Base-by-base conservation (phyloP, 257 asterid genomes). In the Solanum chmielewskii region DNA sequence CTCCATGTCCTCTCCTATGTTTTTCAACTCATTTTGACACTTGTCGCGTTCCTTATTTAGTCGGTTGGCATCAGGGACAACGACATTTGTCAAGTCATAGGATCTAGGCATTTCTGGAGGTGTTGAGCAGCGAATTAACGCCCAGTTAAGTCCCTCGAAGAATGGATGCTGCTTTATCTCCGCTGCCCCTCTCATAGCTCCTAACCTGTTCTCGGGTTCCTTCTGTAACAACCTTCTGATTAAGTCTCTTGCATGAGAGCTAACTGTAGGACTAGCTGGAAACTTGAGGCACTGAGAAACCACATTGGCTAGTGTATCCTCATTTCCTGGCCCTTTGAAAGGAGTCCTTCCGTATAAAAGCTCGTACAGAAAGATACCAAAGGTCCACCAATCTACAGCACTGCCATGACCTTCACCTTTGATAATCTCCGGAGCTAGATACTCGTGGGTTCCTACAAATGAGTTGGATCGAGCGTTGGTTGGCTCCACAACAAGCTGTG, bases 381-480 rank as follows among this genome's bases (percentile, higher is more conserved):
- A 37, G 4, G 98, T 94, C 98, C 98, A 94, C 98, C 98, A 94
- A 74, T 94, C 98, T 27, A 94, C 98, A 2, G 96, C 94, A 29
- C 92, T 94, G 10, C 98, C 98, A 62, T 94, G 98, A 3, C 98
- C 96, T 83, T 94, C 98, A 0, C 95, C 98, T n/a, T 94, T 92
- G 69, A 94, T 93, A 7, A 94, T 91, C 93, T 94, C 98, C 10
- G 98, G 98, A 25, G 98, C 98, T 76, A 94, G 41, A 86, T 94
- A 94, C 92, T 94, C 97, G 41, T 94, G 97, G 27, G 96, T 94
- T 85, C 97, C 95, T 0, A 94, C 98, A 10, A 94, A 94, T 3
- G 98, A 94, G 94, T 93, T 93, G 4, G 98, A 94, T 7, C 98
- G 93, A 29, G 93, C 91, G 12, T 92, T 93, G 2, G 93, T 76